phyloP scores from a whole-genome alignment of 192 early-diverging fungal genomes.

The Podila minutissima region DNA sequence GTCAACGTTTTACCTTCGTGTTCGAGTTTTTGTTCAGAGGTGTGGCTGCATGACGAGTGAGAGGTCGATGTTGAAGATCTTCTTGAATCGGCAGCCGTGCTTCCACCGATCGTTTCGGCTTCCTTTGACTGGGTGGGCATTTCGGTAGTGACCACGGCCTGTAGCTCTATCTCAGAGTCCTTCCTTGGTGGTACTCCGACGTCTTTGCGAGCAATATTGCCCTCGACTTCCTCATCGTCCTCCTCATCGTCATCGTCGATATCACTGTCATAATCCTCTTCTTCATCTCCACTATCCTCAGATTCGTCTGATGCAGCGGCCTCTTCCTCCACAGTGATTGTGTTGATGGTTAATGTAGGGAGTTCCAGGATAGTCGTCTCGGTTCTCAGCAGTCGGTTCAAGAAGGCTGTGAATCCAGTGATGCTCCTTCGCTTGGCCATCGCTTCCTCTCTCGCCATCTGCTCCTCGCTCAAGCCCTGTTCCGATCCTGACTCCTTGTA shows the following conservation, averaged over 20 bases:
- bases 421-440: slow-evolving; percentile 8
- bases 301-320: neutral
- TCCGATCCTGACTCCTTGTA: neutral
- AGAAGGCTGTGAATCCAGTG: slow-evolving; percentile 31
- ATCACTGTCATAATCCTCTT: slow-evolving; percentile 23
- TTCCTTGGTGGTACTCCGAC: neutral
- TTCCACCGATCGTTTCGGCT: neutral
- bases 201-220: slow-evolving; percentile 9
- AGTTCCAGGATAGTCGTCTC: slow-evolving; percentile 38
- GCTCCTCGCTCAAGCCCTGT: neutral
- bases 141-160: neutral
- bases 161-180: too few species aligned
- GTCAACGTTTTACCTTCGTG: neutral
- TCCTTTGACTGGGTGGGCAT: neutral
- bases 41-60: neutral
- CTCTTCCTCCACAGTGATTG: slow-evolving; percentile 30
- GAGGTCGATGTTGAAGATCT: neutral
- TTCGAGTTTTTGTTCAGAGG: neutral
- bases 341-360: slow-evolving; percentile 45
- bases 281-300: slow-evolving; percentile 11
- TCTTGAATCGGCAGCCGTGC: neutral
- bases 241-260: slow-evolving; percentile 16
- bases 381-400: slow-evolving; percentile 23
- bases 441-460: neutral
- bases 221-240: neutral